Percentiles rank a stretch among this genome's conserved stretches.
phyloP scores from a whole-genome alignment of 2,329 filamentous ascomycete species.

The Clarireedia sp. region DNA sequence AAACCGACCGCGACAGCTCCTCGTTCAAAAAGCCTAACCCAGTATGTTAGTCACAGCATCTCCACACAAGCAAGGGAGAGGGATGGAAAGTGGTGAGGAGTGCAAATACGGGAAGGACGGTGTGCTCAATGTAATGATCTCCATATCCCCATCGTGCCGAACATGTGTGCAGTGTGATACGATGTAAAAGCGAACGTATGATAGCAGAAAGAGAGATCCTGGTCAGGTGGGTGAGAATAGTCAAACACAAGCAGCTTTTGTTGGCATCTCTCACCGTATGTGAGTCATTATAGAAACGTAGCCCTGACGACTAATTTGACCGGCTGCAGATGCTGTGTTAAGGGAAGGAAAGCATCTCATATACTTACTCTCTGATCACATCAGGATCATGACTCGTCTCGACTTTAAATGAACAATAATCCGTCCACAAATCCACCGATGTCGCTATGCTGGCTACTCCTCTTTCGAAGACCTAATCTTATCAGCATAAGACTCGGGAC shows the following conservation, averaged over 20 bases:
- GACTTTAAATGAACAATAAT: slow-evolving; percentile 96
- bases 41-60: slow-evolving; percentile 17
- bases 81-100: slow-evolving; percentile 36
- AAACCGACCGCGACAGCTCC: slow-evolving; percentile 77
- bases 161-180: slow-evolving; percentile 30
- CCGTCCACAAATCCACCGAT: slow-evolving; percentile 94
- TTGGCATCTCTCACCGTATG: slow-evolving; percentile 67
- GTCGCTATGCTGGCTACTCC: slow-evolving; percentile 87
- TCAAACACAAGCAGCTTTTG: slow-evolving; percentile 48
- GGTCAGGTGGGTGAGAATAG: slow-evolving; percentile 57
- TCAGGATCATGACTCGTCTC: slow-evolving; percentile 93
- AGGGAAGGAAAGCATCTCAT: slow-evolving; percentile 57
- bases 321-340: slow-evolving; percentile 44
- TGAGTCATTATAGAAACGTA: slow-evolving; percentile 32
- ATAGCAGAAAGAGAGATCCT: slow-evolving; percentile 49
- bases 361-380: slow-evolving; percentile 99
- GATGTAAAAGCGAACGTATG: slow-evolving; percentile 37
- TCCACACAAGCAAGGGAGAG: slow-evolving; percentile 17
- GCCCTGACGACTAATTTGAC: slow-evolving; percentile 23
- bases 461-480: slow-evolving; percentile 76
- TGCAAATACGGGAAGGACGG: slow-evolving; percentile 55
- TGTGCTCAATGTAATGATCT: slow-evolving; percentile 41
- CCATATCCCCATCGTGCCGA: slow-evolving; percentile 39
- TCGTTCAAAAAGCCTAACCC: slow-evolving; percentile 77
- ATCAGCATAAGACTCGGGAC: slow-evolving; percentile 21